Evolutionary conservation across 768 basidiomycete genomes (phyloP).

Genomic region (Suillus alpinus): DNA sequence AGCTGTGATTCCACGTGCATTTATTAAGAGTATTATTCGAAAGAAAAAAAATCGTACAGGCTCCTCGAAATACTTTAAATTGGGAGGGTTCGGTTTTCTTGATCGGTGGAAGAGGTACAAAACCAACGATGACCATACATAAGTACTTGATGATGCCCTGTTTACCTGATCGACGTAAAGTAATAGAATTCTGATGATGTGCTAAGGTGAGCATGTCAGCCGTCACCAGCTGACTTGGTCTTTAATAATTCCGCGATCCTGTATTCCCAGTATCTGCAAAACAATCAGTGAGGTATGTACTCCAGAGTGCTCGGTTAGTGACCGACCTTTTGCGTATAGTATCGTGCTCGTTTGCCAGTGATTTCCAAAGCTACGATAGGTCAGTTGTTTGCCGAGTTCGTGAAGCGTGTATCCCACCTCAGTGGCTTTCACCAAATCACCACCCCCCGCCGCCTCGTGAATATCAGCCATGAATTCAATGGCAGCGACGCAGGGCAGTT

Average conservation of each 20-base stretch:
- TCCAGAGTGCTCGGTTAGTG: constrained; percentile 9
- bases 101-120: background rate
- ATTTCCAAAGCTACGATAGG: constrained; percentile 60
- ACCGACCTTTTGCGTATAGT: constrained; percentile 73
- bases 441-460: constrained; percentile 55
- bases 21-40: background rate
- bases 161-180: background rate
- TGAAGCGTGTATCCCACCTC: constrained; percentile 36
- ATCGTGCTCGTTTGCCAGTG: constrained; percentile 67
- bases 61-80: background rate
- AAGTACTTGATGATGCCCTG: background rate
- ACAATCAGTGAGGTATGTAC: constrained; percentile 12
- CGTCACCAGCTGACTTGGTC: constrained; percentile 2
- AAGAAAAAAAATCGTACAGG: background rate
- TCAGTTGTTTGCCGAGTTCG: constrained; percentile 2
- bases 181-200: constrained; percentile 10
- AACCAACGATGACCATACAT: background rate
- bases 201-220: constrained; percentile 16
- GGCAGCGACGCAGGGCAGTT: constrained; percentile 75
- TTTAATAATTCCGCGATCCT: constrained; percentile 55
- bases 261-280: constrained; percentile 70
- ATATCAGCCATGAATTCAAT: constrained; percentile 86
- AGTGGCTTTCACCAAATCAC: constrained; percentile 43
- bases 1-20: background rate
- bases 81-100: background rate